phyloP scores from a whole-genome alignment of 2,329 filamentous ascomycete species.

The Cadophora gregata region DNA sequence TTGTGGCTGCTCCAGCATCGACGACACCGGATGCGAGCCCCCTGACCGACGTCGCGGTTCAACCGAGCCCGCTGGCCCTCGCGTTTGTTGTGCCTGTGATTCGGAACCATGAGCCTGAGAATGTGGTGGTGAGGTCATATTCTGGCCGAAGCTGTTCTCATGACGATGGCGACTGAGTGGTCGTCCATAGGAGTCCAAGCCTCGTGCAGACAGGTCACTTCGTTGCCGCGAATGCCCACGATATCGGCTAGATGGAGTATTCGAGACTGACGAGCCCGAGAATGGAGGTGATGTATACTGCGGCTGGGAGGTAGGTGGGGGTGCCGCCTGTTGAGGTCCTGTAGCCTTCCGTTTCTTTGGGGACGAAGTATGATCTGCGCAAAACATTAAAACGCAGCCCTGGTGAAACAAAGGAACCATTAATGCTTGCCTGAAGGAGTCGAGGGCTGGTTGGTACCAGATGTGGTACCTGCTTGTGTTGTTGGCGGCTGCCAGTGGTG shows the following conservation, averaged over 20 bases:
- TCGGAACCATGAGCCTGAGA: conserved; percentile 22
- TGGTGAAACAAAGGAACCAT: conserved; percentile 51
- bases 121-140: conserved; percentile 37
- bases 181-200: conserved; percentile 46
- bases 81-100: conserved; percentile 26
- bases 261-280: conserved; percentile 58
- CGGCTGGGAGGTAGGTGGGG: conserved; percentile 52
- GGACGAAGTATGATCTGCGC: conserved; percentile 70
- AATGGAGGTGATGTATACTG: conserved; percentile 61
- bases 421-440: conserved; percentile 73
- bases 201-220: conserved; percentile 60
- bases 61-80: conserved; percentile 22
- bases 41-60: conserved; percentile 39
- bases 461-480: conserved; percentile 58
- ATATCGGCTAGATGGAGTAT: conserved; percentile 59
- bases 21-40: conserved; percentile 41
- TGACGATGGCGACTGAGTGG: conserved; percentile 48
- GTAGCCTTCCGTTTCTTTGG: conserved; percentile 85
- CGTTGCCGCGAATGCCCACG: conserved; percentile 67
- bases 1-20: conserved; percentile 39
- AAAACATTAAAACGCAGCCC: conserved; percentile 41
- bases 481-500: conserved; percentile 90
- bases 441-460: conserved; percentile 68
- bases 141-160: conserved; percentile 38
- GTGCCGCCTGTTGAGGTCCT: conserved; percentile 56